Conservation (phyloP, 164 flowering plant species). For the Tetrastigma voinierianum region DNA sequence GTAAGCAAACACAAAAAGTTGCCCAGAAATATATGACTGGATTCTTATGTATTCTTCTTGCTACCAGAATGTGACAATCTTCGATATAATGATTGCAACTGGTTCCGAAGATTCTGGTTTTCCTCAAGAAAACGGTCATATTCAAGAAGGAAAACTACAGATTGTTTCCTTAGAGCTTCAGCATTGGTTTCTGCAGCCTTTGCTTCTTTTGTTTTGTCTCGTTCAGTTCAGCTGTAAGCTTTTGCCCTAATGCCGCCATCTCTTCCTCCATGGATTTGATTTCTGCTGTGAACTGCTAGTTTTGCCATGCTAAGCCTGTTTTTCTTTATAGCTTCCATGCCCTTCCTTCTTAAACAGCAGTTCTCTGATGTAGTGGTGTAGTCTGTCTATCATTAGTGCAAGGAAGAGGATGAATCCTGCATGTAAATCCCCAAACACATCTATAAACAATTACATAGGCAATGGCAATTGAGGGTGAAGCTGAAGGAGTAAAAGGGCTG, state of each 20-base stretch:
- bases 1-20: neutral
- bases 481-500: neutral
- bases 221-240: slow-evolving; percentile 48
- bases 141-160: slow-evolving; percentile 79
- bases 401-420: slow-evolving; percentile 67
- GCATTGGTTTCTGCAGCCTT: slow-evolving; percentile 55
- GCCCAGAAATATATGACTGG: too few relatives aligned
- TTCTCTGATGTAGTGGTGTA: slow-evolving; percentile 77
- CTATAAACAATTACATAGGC: neutral
- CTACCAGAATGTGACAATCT: slow-evolving; percentile 50
- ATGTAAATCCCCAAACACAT: neutral
- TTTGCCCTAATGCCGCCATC: slow-evolving; percentile 24
- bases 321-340: slow-evolving; percentile 62
- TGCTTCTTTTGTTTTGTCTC: slow-evolving; percentile 49
- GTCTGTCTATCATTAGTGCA: slow-evolving; percentile 68
- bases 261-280: slow-evolving; percentile 47
- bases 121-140: slow-evolving; percentile 74
- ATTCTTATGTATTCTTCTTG: slow-evolving; percentile 53
- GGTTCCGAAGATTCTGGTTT: slow-evolving; percentile 63
- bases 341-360: slow-evolving; percentile 58
- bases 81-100: slow-evolving; percentile 54
- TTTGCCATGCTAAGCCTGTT: slow-evolving; percentile 37
- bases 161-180: slow-evolving; percentile 65
- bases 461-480: neutral
- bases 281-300: slow-evolving; percentile 31